A percentile compares a stretch with the other conserved stretches of the same genome.
Conservation (phyloP, 306 rosid species). For the Urtica urens region DNA sequence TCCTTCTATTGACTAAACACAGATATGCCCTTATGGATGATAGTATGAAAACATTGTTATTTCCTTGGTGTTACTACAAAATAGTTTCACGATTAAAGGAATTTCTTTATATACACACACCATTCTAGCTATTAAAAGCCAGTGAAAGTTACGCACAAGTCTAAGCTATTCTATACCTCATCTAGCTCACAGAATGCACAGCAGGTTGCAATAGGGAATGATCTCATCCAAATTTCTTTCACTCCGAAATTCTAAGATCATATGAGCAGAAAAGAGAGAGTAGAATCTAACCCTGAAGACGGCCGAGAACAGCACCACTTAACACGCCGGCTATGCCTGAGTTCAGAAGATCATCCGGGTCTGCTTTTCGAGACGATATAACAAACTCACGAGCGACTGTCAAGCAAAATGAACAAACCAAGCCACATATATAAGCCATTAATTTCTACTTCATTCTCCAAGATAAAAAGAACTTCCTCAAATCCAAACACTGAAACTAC, state of each 20-base stretch:
- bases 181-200: too few relatives aligned
- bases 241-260: background rate
- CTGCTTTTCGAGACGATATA: constrained; percentile 51
- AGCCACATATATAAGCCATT: too few relatives aligned
- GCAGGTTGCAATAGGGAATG: too few relatives aligned
- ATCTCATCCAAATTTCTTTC: too few relatives aligned
- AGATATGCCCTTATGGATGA: background rate
- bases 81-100: too few relatives aligned
- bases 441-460: too few relatives aligned
- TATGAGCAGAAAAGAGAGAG: background rate
- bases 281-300: constrained; percentile 60
- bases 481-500: too few relatives aligned
- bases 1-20: background rate
- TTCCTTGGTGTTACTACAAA: too few relatives aligned
- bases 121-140: too few relatives aligned
- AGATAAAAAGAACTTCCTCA: too few relatives aligned
- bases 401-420: background rate
- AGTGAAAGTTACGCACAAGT: background rate
- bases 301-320: constrained; percentile 84
- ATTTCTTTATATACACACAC: too few relatives aligned
- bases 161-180: background rate
- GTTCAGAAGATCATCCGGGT: constrained; percentile 58
- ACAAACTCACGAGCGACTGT: constrained; percentile 79
- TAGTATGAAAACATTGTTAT: too few relatives aligned
- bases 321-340: constrained; percentile 77